phyloP scores from a whole-genome alignment of 805 yeast genomes.

The Blastobotrys attinorum region DNA sequence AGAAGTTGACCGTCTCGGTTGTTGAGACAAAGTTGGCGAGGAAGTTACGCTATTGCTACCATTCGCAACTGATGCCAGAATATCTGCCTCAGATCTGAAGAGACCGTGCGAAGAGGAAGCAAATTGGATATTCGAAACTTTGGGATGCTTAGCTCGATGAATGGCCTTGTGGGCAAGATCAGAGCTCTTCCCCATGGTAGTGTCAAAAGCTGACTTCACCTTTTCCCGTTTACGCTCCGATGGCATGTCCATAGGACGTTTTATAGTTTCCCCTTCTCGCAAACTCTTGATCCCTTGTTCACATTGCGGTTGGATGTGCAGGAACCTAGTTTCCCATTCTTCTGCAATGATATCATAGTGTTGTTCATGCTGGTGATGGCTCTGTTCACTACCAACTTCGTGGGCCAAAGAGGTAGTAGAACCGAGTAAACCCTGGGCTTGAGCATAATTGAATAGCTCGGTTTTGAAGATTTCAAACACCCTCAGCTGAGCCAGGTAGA shows the following conservation, averaged over 20 bases:
- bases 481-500: conserved; percentile 23
- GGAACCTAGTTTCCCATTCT: conserved; percentile 25
- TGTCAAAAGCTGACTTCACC: conserved; percentile 31
- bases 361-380: neutral
- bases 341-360: conserved; percentile 16
- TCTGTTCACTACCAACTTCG: conserved; percentile 4
- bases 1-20: neutral
- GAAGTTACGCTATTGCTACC: conserved; percentile 3
- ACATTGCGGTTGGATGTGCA: conserved; percentile 19
- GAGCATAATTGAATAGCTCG: conserved; percentile 17
- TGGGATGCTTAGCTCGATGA: conserved; percentile 13
- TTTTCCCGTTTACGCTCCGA: conserved; percentile 9
- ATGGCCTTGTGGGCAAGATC: conserved; percentile 12
- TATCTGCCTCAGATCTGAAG: conserved; percentile 22
- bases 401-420: neutral
- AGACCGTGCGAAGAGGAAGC: conserved; percentile 22
- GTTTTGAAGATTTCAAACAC: conserved; percentile 20
- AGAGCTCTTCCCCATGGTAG: conserved; percentile 33
- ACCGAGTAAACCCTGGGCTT: conserved; percentile 18
- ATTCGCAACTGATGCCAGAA: conserved; percentile 11
- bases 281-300: conserved; percentile 23
- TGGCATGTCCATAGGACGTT: conserved; percentile 21
- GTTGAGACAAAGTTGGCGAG: neutral
- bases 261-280: conserved; percentile 23
- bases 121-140: conserved; percentile 10